A percentile compares a stretch with the other conserved stretches of the same genome.
Conservation (phyloP, 768 basidiomycete genomes). For the Termitomyces sp. region DNA sequence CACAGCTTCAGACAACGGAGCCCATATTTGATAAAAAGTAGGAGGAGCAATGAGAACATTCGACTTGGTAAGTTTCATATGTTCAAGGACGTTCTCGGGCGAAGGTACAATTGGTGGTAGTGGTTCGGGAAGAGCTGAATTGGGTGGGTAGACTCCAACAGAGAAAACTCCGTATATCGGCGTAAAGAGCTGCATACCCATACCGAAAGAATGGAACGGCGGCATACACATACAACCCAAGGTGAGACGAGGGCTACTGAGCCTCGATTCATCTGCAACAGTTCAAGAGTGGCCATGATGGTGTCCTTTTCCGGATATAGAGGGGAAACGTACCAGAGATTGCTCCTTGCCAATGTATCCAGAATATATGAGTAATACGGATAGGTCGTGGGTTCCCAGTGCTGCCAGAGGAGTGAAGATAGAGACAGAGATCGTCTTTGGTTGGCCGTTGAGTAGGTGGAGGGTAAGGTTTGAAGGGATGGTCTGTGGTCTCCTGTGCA, state of each 20-base stretch:
- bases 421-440: conserved; percentile 19
- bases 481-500: conserved; percentile 9
- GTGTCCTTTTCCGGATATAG: not conserved
- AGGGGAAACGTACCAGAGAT: conserved; percentile 21
- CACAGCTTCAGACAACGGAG: conserved; percentile 22
- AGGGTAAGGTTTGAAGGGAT: conserved; percentile 14
- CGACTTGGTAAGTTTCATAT: conserved; percentile 24
- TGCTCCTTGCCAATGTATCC: conserved; percentile 18
- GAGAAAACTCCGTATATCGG: conserved; percentile 25
- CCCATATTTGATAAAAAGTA: conserved; percentile 35
- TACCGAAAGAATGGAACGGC: conserved; percentile 36
- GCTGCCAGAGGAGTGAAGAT: conserved; percentile 39
- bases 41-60: conserved; percentile 34
- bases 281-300: too few relatives aligned
- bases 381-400: conserved; percentile 38
- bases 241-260: not conserved
- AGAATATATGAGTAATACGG: conserved; percentile 23
- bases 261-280: not conserved
- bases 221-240: conserved; percentile 24
- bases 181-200: conserved; percentile 25
- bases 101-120: conserved; percentile 34
- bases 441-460: conserved; percentile 5
- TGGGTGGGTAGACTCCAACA: conserved; percentile 31
- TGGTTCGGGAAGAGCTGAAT: conserved; percentile 16
- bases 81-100: conserved; percentile 35